phyloP scores from a whole-genome alignment of 2,329 filamentous ascomycete species.

The Stachybotrys chlorohalonatus region DNA sequence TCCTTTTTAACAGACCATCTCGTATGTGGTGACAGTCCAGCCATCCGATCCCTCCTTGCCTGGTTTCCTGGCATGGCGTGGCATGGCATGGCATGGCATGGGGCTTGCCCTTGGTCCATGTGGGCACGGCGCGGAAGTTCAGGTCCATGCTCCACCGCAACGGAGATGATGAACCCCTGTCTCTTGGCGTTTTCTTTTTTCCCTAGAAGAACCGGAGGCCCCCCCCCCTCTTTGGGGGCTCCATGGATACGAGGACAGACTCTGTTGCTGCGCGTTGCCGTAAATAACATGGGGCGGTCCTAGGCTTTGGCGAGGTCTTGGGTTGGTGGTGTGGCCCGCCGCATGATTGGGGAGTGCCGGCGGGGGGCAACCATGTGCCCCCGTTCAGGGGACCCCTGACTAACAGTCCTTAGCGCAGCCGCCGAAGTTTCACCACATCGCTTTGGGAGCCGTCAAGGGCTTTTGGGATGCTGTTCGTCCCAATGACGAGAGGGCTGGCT shows the following conservation, averaged over 20 bases:
- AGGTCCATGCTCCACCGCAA: not conserved
- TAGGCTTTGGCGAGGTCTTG: not conserved
- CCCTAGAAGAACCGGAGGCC: too few species aligned
- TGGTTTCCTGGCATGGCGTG: not conserved
- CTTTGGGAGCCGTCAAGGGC: not conserved
- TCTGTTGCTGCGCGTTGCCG: not conserved
- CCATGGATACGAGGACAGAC: not conserved
- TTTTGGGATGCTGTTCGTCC: not conserved
- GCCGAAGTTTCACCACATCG: not conserved
- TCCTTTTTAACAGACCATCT: not conserved
- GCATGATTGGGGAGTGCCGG: not conserved
- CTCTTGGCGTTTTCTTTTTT: too few species aligned
- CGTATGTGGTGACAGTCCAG: not conserved
- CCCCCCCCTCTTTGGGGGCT: not conserved
- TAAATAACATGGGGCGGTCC: not conserved
- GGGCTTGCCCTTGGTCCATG: not conserved
- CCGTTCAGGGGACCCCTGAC: not conserved
- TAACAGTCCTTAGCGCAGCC: not conserved
- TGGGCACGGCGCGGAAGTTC: not conserved
- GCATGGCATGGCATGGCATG: too few species aligned
- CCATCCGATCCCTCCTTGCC: not conserved
- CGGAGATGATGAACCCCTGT: not conserved
- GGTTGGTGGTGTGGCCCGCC: not conserved
- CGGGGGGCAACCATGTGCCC: not conserved
- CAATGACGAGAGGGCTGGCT: not conserved